Conservation (phyloP, 2,329 filamentous ascomycete species). For the Dissoconium aciculare region DNA sequence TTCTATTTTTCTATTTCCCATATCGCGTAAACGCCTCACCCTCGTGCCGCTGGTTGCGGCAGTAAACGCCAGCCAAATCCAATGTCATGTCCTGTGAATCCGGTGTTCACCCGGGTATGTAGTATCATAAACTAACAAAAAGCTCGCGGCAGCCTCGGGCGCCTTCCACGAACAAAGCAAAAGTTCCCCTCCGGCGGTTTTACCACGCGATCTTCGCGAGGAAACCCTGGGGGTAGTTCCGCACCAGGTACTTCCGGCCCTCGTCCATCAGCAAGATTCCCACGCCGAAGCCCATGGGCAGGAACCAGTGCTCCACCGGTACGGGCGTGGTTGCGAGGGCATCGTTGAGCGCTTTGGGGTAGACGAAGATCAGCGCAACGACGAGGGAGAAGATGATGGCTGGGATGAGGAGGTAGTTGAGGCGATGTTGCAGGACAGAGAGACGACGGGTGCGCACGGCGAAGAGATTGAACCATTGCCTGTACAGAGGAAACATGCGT, state of each 20-base stretch:
- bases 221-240: constrained; percentile 43
- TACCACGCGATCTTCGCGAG: constrained; percentile 52
- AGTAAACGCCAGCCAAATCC: too few relatives aligned
- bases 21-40: too few relatives aligned
- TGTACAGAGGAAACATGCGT: constrained; percentile 12
- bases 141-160: too few relatives aligned
- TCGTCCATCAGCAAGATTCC: constrained; percentile 52
- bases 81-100: too few relatives aligned
- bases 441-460: constrained; percentile 46
- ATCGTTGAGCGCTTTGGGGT: constrained; percentile 49
- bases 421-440: constrained; percentile 57
- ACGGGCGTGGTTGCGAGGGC: constrained; percentile 47
- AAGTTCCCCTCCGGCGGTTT: too few relatives aligned
- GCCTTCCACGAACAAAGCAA: too few relatives aligned
- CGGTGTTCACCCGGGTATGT: too few relatives aligned
- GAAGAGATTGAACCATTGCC: constrained; percentile 63
- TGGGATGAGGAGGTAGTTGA: constrained; percentile 56
- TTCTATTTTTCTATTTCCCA: too few relatives aligned
- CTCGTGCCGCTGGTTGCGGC: too few relatives aligned
- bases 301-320: constrained; percentile 60
- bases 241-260: constrained; percentile 46
- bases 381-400: constrained; percentile 53
- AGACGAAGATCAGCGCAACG: constrained; percentile 52
- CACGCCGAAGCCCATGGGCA: constrained; percentile 58
- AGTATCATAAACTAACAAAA: too few relatives aligned